phyloP scores from a whole-genome alignment of 2,329 filamentous ascomycete species.

The Lojkania enalia region DNA sequence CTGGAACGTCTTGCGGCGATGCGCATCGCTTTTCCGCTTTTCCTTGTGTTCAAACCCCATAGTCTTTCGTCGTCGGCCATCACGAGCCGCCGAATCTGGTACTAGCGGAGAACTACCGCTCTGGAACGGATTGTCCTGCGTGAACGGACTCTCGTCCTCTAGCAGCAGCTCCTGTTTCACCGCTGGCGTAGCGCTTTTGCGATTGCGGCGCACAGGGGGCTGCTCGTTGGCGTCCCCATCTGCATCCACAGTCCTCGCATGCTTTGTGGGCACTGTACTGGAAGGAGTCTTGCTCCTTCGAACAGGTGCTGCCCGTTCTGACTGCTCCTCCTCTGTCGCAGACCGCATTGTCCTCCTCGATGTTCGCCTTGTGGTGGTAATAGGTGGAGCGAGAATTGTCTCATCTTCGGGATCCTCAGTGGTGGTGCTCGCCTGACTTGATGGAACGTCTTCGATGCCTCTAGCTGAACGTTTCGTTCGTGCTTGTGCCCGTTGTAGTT shows the following conservation, averaged over 20 bases:
- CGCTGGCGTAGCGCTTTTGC: conserved; percentile 43
- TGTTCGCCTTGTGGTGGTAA: conserved; percentile 30
- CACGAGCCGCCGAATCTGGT: conserved; percentile 42
- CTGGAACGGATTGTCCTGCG: conserved; percentile 90
- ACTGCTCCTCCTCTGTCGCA: conserved; percentile 44
- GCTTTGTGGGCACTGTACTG: conserved; percentile 48
- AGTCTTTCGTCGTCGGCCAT: conserved; percentile 58
- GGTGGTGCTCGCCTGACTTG: conserved; percentile 64
- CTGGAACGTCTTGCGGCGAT: conserved; percentile 49
- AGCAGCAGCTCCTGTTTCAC: conserved; percentile 50
- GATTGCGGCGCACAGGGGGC: conserved; percentile 42
- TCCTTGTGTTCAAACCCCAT: conserved; percentile 47
- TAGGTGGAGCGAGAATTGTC: conserved; percentile 50
- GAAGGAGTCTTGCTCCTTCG: conserved; percentile 39
- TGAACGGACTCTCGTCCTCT: conserved; percentile 70
- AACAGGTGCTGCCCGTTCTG: not conserved
- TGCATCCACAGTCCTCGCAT: conserved; percentile 44
- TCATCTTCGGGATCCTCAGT: conserved; percentile 59
- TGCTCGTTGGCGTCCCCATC: conserved; percentile 40
- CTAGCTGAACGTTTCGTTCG: conserved; percentile 82
- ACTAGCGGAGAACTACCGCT: conserved; percentile 71
- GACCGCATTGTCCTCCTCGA: conserved; percentile 46
- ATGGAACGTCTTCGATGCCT: conserved; percentile 73
- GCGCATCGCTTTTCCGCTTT: conserved; percentile 48
- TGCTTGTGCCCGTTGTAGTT: conserved; percentile 73